Percentiles rank a stretch among this genome's conserved stretches.
Conservation (phyloP, 2,329 filamentous ascomycete species). For the Orbilia oligospora region DNA sequence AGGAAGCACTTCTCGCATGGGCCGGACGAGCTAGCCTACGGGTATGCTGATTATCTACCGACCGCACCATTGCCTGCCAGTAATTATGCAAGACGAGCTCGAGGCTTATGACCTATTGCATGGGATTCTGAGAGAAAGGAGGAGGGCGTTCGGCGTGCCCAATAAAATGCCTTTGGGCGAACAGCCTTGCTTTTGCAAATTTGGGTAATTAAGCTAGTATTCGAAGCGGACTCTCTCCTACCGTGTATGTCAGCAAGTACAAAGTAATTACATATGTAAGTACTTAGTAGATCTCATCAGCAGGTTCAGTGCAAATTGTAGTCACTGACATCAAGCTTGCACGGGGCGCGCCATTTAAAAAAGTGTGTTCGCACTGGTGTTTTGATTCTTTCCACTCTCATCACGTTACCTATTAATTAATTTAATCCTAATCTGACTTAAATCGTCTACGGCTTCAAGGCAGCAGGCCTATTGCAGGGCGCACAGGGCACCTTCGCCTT, state of each 20-base stretch:
- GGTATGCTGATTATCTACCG: constrained; percentile 61
- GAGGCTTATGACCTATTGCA: constrained; percentile 61
- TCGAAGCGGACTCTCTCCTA: constrained; percentile 36
- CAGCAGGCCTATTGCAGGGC: constrained; percentile 36
- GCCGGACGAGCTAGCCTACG: constrained; percentile 43
- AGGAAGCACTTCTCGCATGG: constrained; percentile 52
- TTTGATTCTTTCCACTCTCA: not conserved
- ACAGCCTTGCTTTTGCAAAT: constrained; percentile 44
- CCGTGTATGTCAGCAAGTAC: too few relatives aligned
- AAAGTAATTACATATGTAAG: too few relatives aligned
- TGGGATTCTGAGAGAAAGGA: constrained; percentile 43
- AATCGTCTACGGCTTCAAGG: constrained; percentile 35
- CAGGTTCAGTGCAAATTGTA: constrained; percentile 19
- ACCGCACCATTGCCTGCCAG: constrained; percentile 36
- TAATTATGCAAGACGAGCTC: constrained; percentile 42
- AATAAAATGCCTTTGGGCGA: constrained; percentile 30
- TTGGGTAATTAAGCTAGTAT: not conserved
- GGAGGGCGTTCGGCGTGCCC: constrained; percentile 25
- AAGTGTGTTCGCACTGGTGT: constrained; percentile 11
- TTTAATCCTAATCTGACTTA: constrained; percentile 7
- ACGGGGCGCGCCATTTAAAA: constrained; percentile 34
- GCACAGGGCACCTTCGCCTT: too few relatives aligned
- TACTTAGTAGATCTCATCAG: constrained; percentile 48
- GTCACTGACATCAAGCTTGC: constrained; percentile 17
- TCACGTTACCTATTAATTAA: constrained; percentile 59